Conservation (phyloP, 495 filamentous ascomycete species). For the Aspergillus incahuasiensis region DNA sequence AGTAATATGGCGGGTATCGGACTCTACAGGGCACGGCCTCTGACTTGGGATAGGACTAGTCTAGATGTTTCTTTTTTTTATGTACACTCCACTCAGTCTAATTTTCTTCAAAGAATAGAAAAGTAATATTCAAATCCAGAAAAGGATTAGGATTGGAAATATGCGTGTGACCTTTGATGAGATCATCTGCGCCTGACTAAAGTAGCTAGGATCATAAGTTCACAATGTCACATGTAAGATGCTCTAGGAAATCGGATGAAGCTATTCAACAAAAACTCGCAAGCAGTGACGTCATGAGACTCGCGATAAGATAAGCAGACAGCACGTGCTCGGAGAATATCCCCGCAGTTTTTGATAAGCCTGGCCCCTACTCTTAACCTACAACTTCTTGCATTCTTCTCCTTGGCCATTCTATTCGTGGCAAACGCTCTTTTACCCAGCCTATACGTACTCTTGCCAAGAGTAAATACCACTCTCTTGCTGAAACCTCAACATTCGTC, state of each 20-base stretch:
- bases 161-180: too few relatives aligned
- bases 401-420: not conserved
- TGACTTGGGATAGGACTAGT: not conserved
- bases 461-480: too few relatives aligned
- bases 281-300: not conserved
- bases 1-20: not conserved
- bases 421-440: not conserved
- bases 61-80: not conserved
- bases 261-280: too few relatives aligned
- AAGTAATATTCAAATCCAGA: not conserved
- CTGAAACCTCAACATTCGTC: not conserved
- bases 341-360: not conserved
- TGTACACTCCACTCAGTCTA: not conserved
- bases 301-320: not conserved
- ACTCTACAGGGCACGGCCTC: not conserved
- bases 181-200: too few relatives aligned
- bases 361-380: too few relatives aligned
- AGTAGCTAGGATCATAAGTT: too few relatives aligned
- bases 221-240: too few relatives aligned
- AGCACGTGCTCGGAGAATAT: not conserved
- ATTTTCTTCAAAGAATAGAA: not conserved
- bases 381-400: not conserved
- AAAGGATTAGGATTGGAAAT: not conserved
- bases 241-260: not conserved
- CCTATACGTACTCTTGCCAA: too few relatives aligned